Evolutionary conservation across 2,329 filamentous ascomycete genomes (phyloP), one percentile per base, ranked within the genome.

Genomic region (Aspergillus aculeatus): DNA sequence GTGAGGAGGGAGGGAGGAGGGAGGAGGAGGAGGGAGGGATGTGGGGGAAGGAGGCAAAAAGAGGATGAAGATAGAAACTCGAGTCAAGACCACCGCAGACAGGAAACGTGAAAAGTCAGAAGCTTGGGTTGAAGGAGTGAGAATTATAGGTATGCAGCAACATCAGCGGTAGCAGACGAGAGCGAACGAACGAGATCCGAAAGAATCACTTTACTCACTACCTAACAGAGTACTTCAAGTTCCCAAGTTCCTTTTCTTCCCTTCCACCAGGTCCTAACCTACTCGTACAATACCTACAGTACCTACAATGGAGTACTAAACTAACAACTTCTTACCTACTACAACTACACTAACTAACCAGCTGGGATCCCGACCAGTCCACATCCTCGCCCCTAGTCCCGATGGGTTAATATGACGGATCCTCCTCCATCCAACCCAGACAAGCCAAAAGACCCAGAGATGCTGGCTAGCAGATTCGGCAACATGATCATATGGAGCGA

Each of bases 351-450:
- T 44, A 44, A 69, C 70, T 67, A 66, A 62, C 64, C 63, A 66
- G 69, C 68, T 64, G 73, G 67, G 69, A 73, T 73, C 68, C 71
- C 71, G 69, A 71, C 66, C 67, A 68, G 64, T 65, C 67, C 66
- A 69, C 66, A 65, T 68, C 68, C 65, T 66, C 66, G 69, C 70
- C 71, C 73, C 73, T 75, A 75, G 73, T 75, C 73, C 73, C 69
- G 66, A 75, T 74, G 67, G 69, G 72, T 75, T 72, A 73, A 74
- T 74, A 75, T 75, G 73, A 75, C 73, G 72, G 72, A 74, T 74
- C 71, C 71, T 69, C 67, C 71, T 69, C 65, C 68, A 70, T 68
- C 66, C 62, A 64, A 35, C 32, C 32, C 32, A 35, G 32, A 35
- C 32, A 35, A 35, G 26, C 26, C 26, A 63, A 60, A 57, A 38